phyloP scores from a whole-genome alignment of 177 flowering plant species.

The Tripterygium wilfordii region DNA sequence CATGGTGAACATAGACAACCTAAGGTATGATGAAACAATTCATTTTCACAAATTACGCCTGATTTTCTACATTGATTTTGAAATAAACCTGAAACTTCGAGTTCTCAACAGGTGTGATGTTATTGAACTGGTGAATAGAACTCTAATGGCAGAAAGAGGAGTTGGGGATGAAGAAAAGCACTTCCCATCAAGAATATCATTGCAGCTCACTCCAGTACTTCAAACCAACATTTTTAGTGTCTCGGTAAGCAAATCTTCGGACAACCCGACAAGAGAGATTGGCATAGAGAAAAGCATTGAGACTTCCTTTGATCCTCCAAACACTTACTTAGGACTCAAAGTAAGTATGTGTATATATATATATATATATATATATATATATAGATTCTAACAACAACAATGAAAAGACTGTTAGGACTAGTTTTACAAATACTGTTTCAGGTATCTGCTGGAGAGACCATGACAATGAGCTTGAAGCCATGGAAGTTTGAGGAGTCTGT shows the following conservation, averaged over 20 bases:
- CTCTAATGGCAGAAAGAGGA: constrained; percentile 57
- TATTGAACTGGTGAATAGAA: constrained; percentile 47
- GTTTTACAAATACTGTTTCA: no score
- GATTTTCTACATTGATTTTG: no score
- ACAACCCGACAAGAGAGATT: constrained; percentile 62
- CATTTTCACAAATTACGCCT: no score
- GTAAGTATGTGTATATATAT: no score
- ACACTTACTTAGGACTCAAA: constrained; percentile 43
- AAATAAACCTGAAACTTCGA: no score
- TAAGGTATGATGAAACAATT: no score
- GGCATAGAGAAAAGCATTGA: constrained; percentile 55
- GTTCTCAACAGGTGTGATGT: constrained; percentile 76
- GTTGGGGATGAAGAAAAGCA: constrained; percentile 72
- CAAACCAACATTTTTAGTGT: constrained; percentile 59
- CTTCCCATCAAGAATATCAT: constrained; percentile 77
- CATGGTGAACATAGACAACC: constrained; percentile 57
- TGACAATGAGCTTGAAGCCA: constrained; percentile 59
- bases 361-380: no score
- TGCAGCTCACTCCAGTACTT: constrained; percentile 66
- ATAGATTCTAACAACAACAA: no score
- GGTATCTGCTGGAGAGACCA: constrained; percentile 50
- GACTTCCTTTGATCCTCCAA: constrained; percentile 50
- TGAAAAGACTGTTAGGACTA: no score
- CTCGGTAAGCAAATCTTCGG: constrained; percentile 83
- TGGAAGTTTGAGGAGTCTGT: constrained; percentile 93